phyloP scores from a whole-genome alignment of 805 yeast species.

The Zygosaccharomyces pseudorouxii region DNA sequence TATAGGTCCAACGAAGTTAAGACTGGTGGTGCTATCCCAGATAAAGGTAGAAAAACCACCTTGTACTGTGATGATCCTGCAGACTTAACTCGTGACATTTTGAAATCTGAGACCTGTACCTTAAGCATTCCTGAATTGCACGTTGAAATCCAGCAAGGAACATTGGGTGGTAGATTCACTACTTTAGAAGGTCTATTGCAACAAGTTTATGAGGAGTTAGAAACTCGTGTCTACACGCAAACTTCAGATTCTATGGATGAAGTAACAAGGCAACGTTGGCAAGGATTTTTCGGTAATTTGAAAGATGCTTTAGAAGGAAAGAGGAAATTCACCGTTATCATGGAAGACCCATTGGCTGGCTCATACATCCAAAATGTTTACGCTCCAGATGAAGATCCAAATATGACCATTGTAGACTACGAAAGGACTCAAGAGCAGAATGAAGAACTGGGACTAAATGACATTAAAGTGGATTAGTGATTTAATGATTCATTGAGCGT shows the following conservation, averaged over 20 bases:
- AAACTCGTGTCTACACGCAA: conserved; percentile 74
- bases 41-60: conserved; percentile 68
- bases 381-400: conserved; percentile 97
- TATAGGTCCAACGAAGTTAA: conserved; percentile 96
- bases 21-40: conserved; percentile 96
- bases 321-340: conserved; percentile 70
- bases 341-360: conserved; percentile 94
- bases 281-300: conserved; percentile 63
- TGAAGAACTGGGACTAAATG: conserved; percentile 79
- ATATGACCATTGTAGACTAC: conserved; percentile 85
- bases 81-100: conserved; percentile 88
- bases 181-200: conserved; percentile 89
- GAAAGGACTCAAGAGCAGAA: conserved; percentile 87
- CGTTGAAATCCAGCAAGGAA: conserved; percentile 90
- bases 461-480: conserved; percentile 35
- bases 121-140: conserved; percentile 79
- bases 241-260: conserved; percentile 90
- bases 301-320: conserved; percentile 80
- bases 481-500: neutral
- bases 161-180: conserved; percentile 96
- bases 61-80: conserved; percentile 73
- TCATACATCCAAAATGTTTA: conserved; percentile 96
- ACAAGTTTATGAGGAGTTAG: conserved; percentile 87
- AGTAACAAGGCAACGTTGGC: conserved; percentile 78
- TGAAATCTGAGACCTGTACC: conserved; percentile 92